Evolutionary conservation across 2,329 filamentous ascomycete species (phyloP), one percentile per base, ranked within the genome.

Genomic region (Cladosporium sp.): DNA sequence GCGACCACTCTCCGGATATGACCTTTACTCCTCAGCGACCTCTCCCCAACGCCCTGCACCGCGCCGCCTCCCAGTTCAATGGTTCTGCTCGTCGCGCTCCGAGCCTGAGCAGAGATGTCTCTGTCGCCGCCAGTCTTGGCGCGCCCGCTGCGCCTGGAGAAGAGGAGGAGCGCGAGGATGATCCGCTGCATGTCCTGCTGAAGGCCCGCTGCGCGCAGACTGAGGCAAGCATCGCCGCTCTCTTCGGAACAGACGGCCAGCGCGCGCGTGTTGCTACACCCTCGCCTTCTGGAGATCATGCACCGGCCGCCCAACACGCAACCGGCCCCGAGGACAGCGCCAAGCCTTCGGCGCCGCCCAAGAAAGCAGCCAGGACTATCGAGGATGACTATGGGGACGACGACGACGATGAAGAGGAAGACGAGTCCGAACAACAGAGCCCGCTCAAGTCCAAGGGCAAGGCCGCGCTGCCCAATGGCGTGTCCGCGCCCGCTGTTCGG

Each of bases 361-460:
- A 95, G 80, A 90, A 91, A 79, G 84, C 88, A 56, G 90, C 90
- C 77, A 86, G 91, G 73, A 84, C 87, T 76, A 93, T 94, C 83
- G 91, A 94, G 76, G 90, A 93, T 73, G 90, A 94, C 79, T 93
- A 94, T 75, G 91, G 90, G 70, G 91, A 94, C 72, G 87, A 88
- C 31, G 85, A 86, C 35, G 74, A 76, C 11, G 72, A 73, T 44
- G 70, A 73, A 16, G 73, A 75, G 46, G 83, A 84, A 33, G 78
- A 80, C 28, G 79, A 80, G 44, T 75, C 76, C 28, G 79, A 79
- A 49, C 77, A 74, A 67, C 77, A 80, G 69, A 85, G 81, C 62
- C 81, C 78, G 68, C 80, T 84, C 52, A 82, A 83, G 73, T 75
- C 81, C 23, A 83, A 83, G 71, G 83, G 82, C 73, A 73, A 86